phyloP scores from a whole-genome alignment of 768 basidiomycete species.

The Tulasnella sp. region DNA sequence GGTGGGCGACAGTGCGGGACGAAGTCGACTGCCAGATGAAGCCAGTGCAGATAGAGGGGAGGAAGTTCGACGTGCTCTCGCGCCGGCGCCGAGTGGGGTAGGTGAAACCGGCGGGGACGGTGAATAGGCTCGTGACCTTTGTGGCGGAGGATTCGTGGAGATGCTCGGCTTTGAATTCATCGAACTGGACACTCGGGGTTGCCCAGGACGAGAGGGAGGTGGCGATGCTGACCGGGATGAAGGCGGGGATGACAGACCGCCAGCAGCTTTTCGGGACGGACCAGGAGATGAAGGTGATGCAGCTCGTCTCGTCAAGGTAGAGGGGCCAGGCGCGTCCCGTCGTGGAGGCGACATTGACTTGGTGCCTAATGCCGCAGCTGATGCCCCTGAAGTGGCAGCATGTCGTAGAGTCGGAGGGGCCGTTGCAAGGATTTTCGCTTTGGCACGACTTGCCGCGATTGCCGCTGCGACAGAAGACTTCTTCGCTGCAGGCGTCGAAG shows the following conservation, averaged over 20 bases:
- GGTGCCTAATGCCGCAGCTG: slow-evolving; percentile 32
- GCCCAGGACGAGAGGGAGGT: not conserved
- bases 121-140: too few species aligned
- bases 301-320: slow-evolving; percentile 22
- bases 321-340: slow-evolving; percentile 34
- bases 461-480: slow-evolving; percentile 77
- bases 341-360: slow-evolving; percentile 29
- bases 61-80: not conserved
- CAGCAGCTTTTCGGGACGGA: not conserved
- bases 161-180: too few species aligned
- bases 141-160: too few species aligned
- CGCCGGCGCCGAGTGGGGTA: too few species aligned
- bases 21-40: not conserved
- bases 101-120: too few species aligned
- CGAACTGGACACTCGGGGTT: not conserved
- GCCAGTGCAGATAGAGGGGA: slow-evolving; percentile 1
- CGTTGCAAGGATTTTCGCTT: slow-evolving; percentile 71
- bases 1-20: slow-evolving; percentile 1
- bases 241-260: slow-evolving; percentile 15
- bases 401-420: slow-evolving; percentile 72
- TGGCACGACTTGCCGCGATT: slow-evolving; percentile 82
- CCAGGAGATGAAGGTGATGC: slow-evolving; percentile 3
- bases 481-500: slow-evolving; percentile 49
- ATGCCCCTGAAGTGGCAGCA: slow-evolving; percentile 61
- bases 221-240: slow-evolving; percentile 12